Evolutionary conservation across 495 filamentous ascomycete species (phyloP), one percentile per base, ranked within the genome.

Genomic region (Platismatia glauca): DNA sequence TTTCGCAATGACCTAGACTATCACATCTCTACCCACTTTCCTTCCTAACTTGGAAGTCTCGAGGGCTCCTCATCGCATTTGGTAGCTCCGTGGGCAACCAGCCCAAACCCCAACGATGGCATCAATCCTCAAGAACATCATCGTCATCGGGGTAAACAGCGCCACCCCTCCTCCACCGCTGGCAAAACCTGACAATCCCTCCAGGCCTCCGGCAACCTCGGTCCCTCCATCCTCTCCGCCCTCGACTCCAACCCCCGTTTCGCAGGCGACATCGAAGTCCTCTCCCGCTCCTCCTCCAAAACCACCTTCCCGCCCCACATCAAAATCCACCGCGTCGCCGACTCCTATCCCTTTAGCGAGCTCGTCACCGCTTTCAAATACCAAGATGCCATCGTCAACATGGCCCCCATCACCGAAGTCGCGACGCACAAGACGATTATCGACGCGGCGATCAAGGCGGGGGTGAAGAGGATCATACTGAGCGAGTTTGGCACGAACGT

Each of bases 271-370:
- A 80, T 90, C 69, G 77, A 76, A 44, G 70, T 77, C 38, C 68
- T 82, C 52, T 71, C 75, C 38, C 78, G 80, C 61, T 57, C 67
- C 55, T 70, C 68, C 12, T 78, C 74, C 43, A 71, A 56, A 22
- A 69, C 75, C 7, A 74, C 68, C 24, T 79, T 79, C 66, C 73
- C 77, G 1, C 31, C 70, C 9, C 63, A 68, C 33, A 71, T 76
- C 56, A 76, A 68, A 11, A 69, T 78, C 58, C 66, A 71, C 73
- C 86, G 86, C 80, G 76, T 74, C 72, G 86, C 88, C 66, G 86
- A 83, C 77, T 85, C 86, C 69, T 86, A 82, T 77, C 86, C 84
- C 0, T 78, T 79, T 61, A 80, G 82, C 18, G 75, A 69, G 31
- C 69, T 82, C 12, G 59, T 67, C 41, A 20, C 63, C 1, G 75